Evolutionary conservation across 352 stramenopile species (phyloP).

Genomic region (Phytophthora fragariae): DNA sequence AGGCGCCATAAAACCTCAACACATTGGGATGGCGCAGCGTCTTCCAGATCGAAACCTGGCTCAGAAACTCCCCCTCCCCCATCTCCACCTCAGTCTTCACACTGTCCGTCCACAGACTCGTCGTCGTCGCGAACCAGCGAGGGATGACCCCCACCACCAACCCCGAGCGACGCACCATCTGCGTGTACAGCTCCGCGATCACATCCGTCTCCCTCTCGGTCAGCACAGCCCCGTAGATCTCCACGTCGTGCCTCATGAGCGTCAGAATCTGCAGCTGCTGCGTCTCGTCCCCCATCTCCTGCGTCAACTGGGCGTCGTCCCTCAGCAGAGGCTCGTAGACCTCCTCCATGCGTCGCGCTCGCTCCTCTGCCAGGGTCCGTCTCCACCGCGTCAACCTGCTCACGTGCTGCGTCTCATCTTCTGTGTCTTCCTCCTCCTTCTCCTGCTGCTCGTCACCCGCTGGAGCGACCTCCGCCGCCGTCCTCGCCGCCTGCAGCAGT

Average conservation of each 20-base stretch:
- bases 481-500: background rate
- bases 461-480: background rate
- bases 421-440: background rate
- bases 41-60: background rate
- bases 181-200: background rate
- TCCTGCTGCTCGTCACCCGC: background rate
- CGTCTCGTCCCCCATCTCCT: background rate
- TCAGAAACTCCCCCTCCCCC: background rate
- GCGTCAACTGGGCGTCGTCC: background rate
- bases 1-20: background rate
- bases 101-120: background rate
- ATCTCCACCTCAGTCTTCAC: background rate
- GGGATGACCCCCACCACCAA: conserved; percentile 1
- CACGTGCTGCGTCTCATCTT: background rate
- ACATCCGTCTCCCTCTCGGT: conserved; percentile 1
- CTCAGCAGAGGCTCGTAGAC: conserved; percentile 1
- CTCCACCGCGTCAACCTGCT: background rate
- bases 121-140: conserved; percentile 2
- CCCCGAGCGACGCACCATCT: background rate
- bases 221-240: conserved; percentile 4
- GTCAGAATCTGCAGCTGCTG: background rate
- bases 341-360: background rate
- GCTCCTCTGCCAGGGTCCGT: background rate
- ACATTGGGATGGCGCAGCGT: background rate
- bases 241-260: background rate